phyloP scores from a whole-genome alignment of 2,329 filamentous ascomycete genomes.

The Xylogone sp. region DNA sequence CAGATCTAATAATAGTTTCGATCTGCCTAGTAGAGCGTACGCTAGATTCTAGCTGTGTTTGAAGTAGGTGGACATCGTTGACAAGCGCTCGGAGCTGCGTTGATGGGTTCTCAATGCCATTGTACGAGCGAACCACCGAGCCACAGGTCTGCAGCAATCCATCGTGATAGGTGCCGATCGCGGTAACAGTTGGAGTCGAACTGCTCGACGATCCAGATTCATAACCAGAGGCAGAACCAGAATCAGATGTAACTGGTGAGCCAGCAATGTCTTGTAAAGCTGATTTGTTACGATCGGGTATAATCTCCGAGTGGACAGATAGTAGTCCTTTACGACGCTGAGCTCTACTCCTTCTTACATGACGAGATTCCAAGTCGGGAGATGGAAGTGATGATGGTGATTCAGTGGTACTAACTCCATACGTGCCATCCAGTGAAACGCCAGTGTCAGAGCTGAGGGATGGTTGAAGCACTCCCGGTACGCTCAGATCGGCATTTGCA shows the following conservation, averaged over 20 bases:
- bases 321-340: not conserved
- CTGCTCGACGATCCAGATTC: not conserved
- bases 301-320: not conserved
- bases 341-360: not conserved
- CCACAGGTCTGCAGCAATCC: not conserved
- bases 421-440: not conserved
- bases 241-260: not conserved
- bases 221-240: not conserved
- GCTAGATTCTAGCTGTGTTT: not conserved
- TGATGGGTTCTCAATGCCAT: not conserved
- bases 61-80: not conserved
- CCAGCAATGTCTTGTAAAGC: not conserved
- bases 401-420: not conserved
- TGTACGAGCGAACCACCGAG: not conserved
- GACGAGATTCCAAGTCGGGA: not conserved
- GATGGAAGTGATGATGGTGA: not conserved
- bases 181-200: not conserved
- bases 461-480: not conserved
- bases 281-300: not conserved
- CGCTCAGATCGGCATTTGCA: not conserved
- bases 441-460: not conserved
- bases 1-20: not conserved
- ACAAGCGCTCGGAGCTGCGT: not conserved
- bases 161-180: not conserved
- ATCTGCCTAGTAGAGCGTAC: too few species aligned